Percentiles rank a stretch among this genome's conserved stretches.
Conservation (phyloP, 2,329 filamentous ascomycete genomes). For the Chaetothyriales sp. region DNA sequence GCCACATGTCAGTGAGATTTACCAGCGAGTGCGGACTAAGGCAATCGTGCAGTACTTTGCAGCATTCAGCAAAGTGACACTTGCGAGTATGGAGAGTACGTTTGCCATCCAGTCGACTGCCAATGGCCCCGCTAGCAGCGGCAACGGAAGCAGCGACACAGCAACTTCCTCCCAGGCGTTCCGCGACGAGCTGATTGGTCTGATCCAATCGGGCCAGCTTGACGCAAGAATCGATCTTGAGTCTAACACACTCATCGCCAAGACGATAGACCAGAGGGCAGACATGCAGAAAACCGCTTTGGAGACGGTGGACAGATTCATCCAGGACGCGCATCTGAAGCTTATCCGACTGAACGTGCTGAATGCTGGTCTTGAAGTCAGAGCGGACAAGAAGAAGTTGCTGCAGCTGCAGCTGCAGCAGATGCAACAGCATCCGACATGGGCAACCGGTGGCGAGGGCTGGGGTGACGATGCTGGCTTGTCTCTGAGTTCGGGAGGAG, state of each 20-base stretch:
- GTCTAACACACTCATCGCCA: conserved; percentile 63
- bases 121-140: conserved; percentile 40
- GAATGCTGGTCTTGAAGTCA: conserved; percentile 61
- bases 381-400: conserved; percentile 19
- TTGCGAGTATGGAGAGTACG: conserved; percentile 62
- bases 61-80: conserved; percentile 75
- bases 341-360: conserved; percentile 65
- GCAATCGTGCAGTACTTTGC: conserved; percentile 88
- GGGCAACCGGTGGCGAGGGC: not conserved
- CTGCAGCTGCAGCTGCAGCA: not conserved
- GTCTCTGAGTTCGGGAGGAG: not conserved
- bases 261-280: conserved; percentile 51
- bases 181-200: conserved; percentile 52
- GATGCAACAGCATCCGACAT: not conserved
- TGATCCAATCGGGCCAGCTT: conserved; percentile 62
- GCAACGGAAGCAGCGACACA: conserved; percentile 18
- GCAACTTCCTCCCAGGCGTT: conserved; percentile 17
- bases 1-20: conserved; percentile 56
- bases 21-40: conserved; percentile 66
- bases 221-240: conserved; percentile 75
- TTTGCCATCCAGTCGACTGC: conserved; percentile 44
- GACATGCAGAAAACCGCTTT: conserved; percentile 59
- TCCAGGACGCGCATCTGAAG: conserved; percentile 60
- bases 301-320: conserved; percentile 54
- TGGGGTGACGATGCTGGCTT: not conserved